A percentile compares a stretch with the other conserved stretches of the same genome.
Evolutionary conservation across 148 eudicot genomes (phyloP).

Genomic region (Camellia lanceoleosa): DNA sequence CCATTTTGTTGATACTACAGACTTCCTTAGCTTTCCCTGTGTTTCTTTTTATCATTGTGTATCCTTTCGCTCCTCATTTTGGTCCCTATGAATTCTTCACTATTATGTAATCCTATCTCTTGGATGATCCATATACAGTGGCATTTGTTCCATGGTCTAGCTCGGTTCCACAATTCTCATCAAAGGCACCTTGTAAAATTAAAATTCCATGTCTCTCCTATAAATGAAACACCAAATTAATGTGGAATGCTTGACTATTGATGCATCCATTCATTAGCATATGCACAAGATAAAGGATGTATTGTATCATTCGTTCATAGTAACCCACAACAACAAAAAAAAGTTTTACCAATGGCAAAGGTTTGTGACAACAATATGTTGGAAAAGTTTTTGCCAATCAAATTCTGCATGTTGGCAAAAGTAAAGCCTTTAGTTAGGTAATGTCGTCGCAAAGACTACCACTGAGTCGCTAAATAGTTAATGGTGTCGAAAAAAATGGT

Average conservation of each 20-base stretch:
- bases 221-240: background rate
- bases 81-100: conserved; percentile 99
- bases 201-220: background rate
- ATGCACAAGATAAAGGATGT: background rate
- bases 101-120: conserved; percentile 67
- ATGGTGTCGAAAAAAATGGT: too few species aligned
- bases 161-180: conserved; percentile 85
- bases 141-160: conserved; percentile 94
- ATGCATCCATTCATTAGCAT: too few species aligned
- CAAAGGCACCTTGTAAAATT: conserved; percentile 73
- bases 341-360: too few species aligned
- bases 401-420: too few species aligned
- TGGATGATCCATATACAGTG: conserved; percentile 78
- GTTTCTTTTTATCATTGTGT: conserved; percentile 79
- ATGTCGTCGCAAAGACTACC: too few species aligned
- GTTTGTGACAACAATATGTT: too few species aligned
- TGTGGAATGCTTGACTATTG: background rate
- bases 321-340: too few species aligned
- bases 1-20: conserved; percentile 90
- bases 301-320: background rate
- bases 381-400: too few species aligned
- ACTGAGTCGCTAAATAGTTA: too few species aligned
- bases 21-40: conserved; percentile 70
- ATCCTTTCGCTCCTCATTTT: conserved; percentile 96
- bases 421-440: too few species aligned